Evolutionary conservation across 176 grass and related monocot species (phyloP), one percentile per base, ranked within the genome.

Genomic region (Pontederia crassipes): DNA sequence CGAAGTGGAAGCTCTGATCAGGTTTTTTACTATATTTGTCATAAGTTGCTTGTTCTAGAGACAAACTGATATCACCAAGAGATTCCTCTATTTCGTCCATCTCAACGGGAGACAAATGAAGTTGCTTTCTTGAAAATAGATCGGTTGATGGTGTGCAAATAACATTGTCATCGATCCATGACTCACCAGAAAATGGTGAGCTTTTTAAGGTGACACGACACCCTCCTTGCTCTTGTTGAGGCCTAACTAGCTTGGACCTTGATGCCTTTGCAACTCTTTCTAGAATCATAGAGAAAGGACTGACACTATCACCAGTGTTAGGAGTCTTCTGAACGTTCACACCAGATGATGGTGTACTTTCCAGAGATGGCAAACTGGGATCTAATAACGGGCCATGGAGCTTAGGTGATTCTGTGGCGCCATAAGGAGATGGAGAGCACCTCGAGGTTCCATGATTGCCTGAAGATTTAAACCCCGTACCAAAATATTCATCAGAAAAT

Each of bases 201-300:
- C 26, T 70, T 32, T 74, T 65, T 0, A 9, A 48, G 10, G 40
- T 65, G 0, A 72, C 74, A 9, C 66, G 15, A 50, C 55, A 59
- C 62, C 66, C 74, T 49, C 15, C 52, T n/a, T 28, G 40, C 27
- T 68, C 52, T 68, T 80, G 86, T 45, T 82, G 72, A 58, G 78
- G 69, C 57, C 58, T 74, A 64, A 78, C 63, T 49, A 66, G 62
- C 15, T 72, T 74, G 16, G 66, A 54, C 48, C 60, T 77, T 49
- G 84, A 98, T 17, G 87, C 85, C 54, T 80, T 57, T 3, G 94
- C 88, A 68, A 84, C 85, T 50, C 88, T 79, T 70, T 98, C 88
- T 61, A 93, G 69, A 65, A 98, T 98, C 64, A 92, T 73, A 8
- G 94, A 98, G 79, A 98, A 98, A 58, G 94, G 94, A 55, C 94